Evolutionary conservation across 2,329 filamentous ascomycete species (phyloP), one percentile per base, ranked within the genome.

Genomic region (Aurifilum marmelostoma): DNA sequence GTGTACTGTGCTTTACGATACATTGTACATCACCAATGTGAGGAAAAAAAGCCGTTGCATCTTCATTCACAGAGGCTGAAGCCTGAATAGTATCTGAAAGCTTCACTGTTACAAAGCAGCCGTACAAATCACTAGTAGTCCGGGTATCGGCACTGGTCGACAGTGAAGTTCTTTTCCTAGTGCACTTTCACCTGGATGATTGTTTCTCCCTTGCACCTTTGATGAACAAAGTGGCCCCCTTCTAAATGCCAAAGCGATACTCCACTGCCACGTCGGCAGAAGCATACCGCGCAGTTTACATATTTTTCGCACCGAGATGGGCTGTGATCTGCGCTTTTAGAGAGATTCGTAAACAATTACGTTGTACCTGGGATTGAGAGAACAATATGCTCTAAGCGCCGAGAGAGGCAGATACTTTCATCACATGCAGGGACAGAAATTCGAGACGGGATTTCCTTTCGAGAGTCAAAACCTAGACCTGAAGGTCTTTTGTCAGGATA

Each of bases 131-230:
- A 11, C 16, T n/a, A n/a, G n/a, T n/a, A n/a, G 39, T 47, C 16
- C 41, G 16, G 41, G 18, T 21, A 21, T 16, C 41, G 41, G 18
- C 16, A 47, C 41, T 47, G 41, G 2, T 27, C 75, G 63, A 84
- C 85, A n/a, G 0, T 84, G 83, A 71, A 83, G 80, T 5, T 16
- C 34, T 37, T 21, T 18, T 47, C 8, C 41, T 47, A 18, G 41
- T 47, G 41, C 41, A 18, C 41, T 21, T 21, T 27, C 24, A 54
- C 50, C 50, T 54, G 50, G 50, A 54, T 54, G 24, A 54, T 27
- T 54, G 50, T 54, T 54, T 54, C 50, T 54, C 50, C 50, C 27
- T 4, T 27, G 24, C 24, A 24, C n/a, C 5, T 27, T 27, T 29
- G 24, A 16, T 29, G 50, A 16, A 2, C 24, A 29, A 18, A 54